Evolutionary conservation across 345 rosid species (phyloP), one percentile per base, ranked within the genome.

Genomic region (Brassica napus): DNA sequence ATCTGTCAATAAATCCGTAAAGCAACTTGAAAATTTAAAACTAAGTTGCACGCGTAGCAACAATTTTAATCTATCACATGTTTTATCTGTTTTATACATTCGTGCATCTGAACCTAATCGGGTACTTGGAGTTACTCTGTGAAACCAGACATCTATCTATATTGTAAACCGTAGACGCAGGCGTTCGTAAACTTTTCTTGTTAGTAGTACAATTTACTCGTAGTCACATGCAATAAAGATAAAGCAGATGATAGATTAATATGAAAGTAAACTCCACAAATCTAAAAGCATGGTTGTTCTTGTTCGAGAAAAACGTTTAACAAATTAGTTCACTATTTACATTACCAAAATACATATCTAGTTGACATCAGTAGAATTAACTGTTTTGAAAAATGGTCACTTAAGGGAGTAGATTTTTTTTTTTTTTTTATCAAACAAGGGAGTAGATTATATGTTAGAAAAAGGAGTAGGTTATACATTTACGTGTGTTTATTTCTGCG

Each of bases 21-120:
- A 68, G 55, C 80, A 75, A 69, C 69, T 44, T 77, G 80, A 21
- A 77, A 63, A 44, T 60, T 30, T 6, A 30, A 68, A 69, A 69
- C 63, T 61, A 61, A 69, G 69, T 69, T 69, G 74, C 69, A 77
- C 80, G 80, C 62, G 62, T 77, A 69, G 75, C 80, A 77, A 77
- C 80, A 77, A 21, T 69, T 31, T 47, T 32, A 47, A 76, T 39
- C 31, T 28, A 28, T 37, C 79, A 75, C 66, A 66, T 67, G 72
- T 37, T 66, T 42, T 54, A 65, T 52, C 35, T 44, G 31, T 2
- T 62, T 4, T 58, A 15, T n/a, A 60, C 35, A 16, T 24, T 39
- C 16, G 16, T 54, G 39, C 39, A 66, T 55, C 8, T 66, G 8
- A 75, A 75, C 21, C 65, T 70, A 39, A 26, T 28, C 15, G 28